A percentile compares a stretch with the other conserved stretches of the same genome.
phyloP scores from a whole-genome alignment of 2,329 filamentous ascomycete species.

The Aureobasidium sp. region DNA sequence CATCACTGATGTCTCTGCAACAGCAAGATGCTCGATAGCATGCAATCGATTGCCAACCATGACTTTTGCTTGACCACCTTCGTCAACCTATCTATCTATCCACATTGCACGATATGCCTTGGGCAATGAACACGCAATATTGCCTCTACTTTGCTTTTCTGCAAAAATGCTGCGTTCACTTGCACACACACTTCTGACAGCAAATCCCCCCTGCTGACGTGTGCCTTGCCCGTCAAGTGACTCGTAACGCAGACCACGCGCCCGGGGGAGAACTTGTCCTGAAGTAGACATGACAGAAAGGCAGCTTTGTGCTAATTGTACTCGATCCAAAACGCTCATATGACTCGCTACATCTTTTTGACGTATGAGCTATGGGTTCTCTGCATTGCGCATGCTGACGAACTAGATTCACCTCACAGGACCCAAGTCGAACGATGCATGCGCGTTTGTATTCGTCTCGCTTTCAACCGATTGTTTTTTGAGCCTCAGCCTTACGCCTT shows the following conservation, averaged over 20 bases:
- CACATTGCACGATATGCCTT: background rate
- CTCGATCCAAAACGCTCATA: background rate
- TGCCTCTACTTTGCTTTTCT: background rate
- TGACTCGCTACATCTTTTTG: background rate
- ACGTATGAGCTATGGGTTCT: background rate
- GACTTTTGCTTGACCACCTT: background rate
- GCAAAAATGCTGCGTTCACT: background rate
- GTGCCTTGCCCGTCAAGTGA: constrained; percentile 2
- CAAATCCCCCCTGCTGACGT: background rate
- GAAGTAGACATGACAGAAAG: background rate
- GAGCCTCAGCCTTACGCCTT: constrained; percentile 1
- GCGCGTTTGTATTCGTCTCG: background rate
- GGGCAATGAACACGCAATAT: background rate
- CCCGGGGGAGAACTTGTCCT: background rate
- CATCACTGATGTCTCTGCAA: background rate
- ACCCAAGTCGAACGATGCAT: background rate
- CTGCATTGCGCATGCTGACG: background rate
- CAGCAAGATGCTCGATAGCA: background rate
- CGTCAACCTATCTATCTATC: background rate
- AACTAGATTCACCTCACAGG: background rate
- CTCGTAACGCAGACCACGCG: background rate
- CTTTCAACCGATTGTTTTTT: background rate
- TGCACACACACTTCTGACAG: background rate
- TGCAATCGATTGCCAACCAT: background rate
- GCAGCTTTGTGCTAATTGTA: background rate